Base-by-base conservation (phyloP, 805 yeast species). In the Kluyveromyces nonfermentans region DNA sequence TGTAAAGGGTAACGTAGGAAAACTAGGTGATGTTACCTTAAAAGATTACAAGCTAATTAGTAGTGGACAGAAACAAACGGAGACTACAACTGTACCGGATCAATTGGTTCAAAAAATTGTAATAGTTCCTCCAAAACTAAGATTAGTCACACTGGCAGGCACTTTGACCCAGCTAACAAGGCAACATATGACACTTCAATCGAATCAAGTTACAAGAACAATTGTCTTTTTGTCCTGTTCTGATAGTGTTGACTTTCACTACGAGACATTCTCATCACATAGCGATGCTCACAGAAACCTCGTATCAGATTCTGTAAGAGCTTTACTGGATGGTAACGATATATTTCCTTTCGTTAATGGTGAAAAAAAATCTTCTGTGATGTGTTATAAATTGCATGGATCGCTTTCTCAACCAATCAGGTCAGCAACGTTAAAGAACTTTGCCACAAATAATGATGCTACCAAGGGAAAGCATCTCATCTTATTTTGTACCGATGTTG, bases 241-340 rank as follows among this genome's bases (percentile, higher is more conserved):
- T 0, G 97, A 90, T 59, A 84, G 96, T n/a, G 97, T 94, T 18
- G 89, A 93, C 53, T 93, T 85, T 68, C 96, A 93, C 64, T 87
- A 79, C 62, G 74, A 77, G 37, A 82, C 79, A 0, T 78, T 94
- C 52, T 73, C 68, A 1, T 46, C 59, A 1, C 71, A 82, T 45
- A 74, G 71, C 37, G 85, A 86, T 3, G 63, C 64, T 40, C 60
- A 63, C 34, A 57, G 68, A 17, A 59, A 58, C 40, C 41, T 57
- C 10, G 62, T 60, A 10, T 59, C 62, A n/a, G 65, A 60, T 19
- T 55, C 64, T 12, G 69, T 62, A 33, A 49, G 69, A 47, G 34
- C 48, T 21, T 40, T 63, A 19, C 53, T 57, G 8, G 60, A 51
- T 22, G 60, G 61, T 7, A 56, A 51, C 38, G 50, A 52, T 7